These are phyloP conservation scores for Dicorynia guianensis DNA, from an alignment of 306 rosid genomes.

Conservation along the genomic window DNA sequence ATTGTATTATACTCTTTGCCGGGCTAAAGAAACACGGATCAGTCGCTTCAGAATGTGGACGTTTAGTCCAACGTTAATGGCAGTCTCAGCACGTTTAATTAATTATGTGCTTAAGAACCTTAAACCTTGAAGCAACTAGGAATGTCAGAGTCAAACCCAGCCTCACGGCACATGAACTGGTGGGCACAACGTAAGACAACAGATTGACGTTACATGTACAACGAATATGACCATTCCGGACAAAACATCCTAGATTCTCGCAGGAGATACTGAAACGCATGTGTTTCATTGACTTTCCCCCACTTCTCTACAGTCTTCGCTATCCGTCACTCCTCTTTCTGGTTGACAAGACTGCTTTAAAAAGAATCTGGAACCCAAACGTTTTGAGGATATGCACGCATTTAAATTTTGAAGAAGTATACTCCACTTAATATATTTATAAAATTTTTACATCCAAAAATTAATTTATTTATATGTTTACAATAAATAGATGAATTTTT, in stretches of 20 bases:
- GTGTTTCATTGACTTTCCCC: background rate
- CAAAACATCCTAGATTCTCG: slow-evolving; percentile 41
- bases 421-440: too few relatives aligned
- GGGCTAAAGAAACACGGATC: background rate
- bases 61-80: background rate
- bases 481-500: too few relatives aligned
- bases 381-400: too few relatives aligned
- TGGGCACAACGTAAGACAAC: background rate
- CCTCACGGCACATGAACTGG: background rate
- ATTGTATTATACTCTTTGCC: background rate
- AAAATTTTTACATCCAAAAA: too few relatives aligned
- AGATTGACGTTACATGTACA: background rate
- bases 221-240: slow-evolving; percentile 1
- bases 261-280: background rate
- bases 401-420: too few relatives aligned
- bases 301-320: too few relatives aligned
- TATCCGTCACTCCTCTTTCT: too few relatives aligned
- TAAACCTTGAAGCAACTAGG: background rate
- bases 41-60: background rate
- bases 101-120: background rate
- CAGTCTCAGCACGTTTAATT: background rate
- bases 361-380: too few relatives aligned
- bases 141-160: background rate
- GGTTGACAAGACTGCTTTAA: too few relatives aligned
- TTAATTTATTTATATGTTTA: too few relatives aligned